A percentile compares a stretch with the other conserved stretches of the same genome.
Conservation (phyloP, 1,284 basidiomycete genomes). For the Trichosporon ovoides region DNA sequence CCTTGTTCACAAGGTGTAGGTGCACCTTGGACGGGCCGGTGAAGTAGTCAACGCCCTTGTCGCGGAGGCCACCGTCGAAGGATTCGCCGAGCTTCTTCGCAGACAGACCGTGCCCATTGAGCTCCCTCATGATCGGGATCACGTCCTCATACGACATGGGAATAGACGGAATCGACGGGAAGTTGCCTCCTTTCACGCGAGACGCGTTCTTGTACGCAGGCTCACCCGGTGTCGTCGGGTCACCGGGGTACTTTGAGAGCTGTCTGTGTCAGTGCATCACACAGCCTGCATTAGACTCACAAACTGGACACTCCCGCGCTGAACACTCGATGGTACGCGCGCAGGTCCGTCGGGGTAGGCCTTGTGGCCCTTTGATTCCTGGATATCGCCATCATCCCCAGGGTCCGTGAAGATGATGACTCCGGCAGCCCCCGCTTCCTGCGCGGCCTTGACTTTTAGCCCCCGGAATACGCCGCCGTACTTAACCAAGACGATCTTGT, state of each 20-base stretch:
- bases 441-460: slow-evolving; percentile 59
- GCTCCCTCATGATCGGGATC: slow-evolving; percentile 49
- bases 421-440: slow-evolving; percentile 67
- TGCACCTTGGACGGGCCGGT: slow-evolving; percentile 52
- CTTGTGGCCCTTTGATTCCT: slow-evolving; percentile 67
- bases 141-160: slow-evolving; percentile 55
- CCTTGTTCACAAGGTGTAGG: slow-evolving; percentile 53
- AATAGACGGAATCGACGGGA: slow-evolving; percentile 72
- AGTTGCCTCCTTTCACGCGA: slow-evolving; percentile 61
- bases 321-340: slow-evolving; percentile 67
- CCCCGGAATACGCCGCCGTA: slow-evolving; percentile 81
- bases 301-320: slow-evolving; percentile 83
- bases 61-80: slow-evolving; percentile 51
- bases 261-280: slow-evolving; percentile 7
- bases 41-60: slow-evolving; percentile 52
- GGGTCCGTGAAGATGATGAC: slow-evolving; percentile 78
- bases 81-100: slow-evolving; percentile 45
- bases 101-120: slow-evolving; percentile 44
- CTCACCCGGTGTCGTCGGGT: slow-evolving; percentile 65
- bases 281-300: slow-evolving; percentile 51
- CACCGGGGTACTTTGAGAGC: slow-evolving; percentile 60
- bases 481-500: slow-evolving; percentile 75
- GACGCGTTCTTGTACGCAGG: slow-evolving; percentile 82
- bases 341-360: slow-evolving; percentile 83
- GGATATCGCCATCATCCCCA: slow-evolving; percentile 78